Evolutionary conservation across 1,139 yeast species (phyloP), one percentile per base, ranked within the genome.

Genomic region (Protomyces inundatus): DNA sequence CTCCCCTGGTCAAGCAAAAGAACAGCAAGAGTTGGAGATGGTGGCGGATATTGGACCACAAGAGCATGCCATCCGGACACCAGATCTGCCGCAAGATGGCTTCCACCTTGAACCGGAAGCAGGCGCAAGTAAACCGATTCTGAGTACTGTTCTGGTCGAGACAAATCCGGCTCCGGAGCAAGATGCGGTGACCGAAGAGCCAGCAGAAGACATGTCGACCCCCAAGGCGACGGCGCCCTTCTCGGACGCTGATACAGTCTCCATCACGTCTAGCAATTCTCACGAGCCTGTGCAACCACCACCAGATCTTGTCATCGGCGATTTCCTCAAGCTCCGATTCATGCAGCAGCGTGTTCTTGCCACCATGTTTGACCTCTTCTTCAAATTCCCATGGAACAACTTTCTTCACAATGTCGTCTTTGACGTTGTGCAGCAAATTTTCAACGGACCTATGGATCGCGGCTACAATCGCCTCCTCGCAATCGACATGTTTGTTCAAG

Each of bases 351-450:
- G 85, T 68, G 87, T 93, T 65, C 82, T 93, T 60, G 82, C 89
- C 55, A 85, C 87, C 59, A 88, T 93, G 64, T 77, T 91, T 65
- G 77, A 84, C 45, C 67, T 93, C 87, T 91, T 93, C 73, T 88
- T 91, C 81, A 82, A 82, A 70, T 93, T 90, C 75, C 98, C 98
- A 4, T 93, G 99, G 98, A 93, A 93, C 76, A 93, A 93, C 74
- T 93, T 93, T 73, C 80, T 95, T 76, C 99, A 93, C 76, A 93
- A 93, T 72, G 98, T 95, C 65, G 97, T 93, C 6, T 93, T 93
- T 77, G 99, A 93, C 75, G 89, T 93, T 69, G 95, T 93, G 50
- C 99, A 95, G 76, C 99, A 93, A 75, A 87, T 93, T 12, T 82
- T 93, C 73, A 91, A 90, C 75, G 98, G 98, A 0, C 88, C 96